Base-by-base conservation (phyloP, 352 stramenopile species). In the Pythium rhizo-oryzae region DNA sequence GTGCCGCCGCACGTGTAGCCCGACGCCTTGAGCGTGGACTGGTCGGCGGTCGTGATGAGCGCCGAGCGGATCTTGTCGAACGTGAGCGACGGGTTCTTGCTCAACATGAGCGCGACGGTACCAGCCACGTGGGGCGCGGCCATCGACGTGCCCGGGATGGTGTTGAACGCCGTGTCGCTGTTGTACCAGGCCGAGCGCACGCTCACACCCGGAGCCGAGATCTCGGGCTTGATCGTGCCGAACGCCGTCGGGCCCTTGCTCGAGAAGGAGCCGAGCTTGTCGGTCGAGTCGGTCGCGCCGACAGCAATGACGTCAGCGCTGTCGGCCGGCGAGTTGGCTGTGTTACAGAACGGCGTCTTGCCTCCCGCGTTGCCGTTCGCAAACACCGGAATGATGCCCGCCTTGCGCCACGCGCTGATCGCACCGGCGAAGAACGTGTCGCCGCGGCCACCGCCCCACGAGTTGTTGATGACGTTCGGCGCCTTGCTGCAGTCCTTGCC, bases 71-170 rank as follows among this genome's bases (percentile, higher is more conserved):
- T 44, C 15, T 72, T 16, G 24, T 74, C 57, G 43, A 30, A 57
- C 35, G 60, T 52, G 1, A 75, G 28, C 7, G 35, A 37, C 8
- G 54, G 54, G 18, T 51, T 61, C 1, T 35, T 37, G 3, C 35
- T 51, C 21, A 61, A 21, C 54, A 61, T 21, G n/a, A 79, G 50
- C 15, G 73, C 73, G 30, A 75, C 60, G 4, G 58, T 64, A 24
- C 69, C 72, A 9, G 64, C 39, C 19, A 72, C 65, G 35, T 79
- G 72, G 7, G 73, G 73, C 1, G 73, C 66, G 16, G 73, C 73
- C 67, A 76, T 75, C 33, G 44, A 65, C 30, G 73, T 79, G 8
- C 73, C 73, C 16, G 47, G 61, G 4, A 62, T 23, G 2, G 52
- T 51, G 6, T 21, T 30, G 57, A 74, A 77, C 23, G 15, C 46